Base-by-base conservation (phyloP, 371 early-diverging fungal genomes). In the Actinomortierella wolfii region DNA sequence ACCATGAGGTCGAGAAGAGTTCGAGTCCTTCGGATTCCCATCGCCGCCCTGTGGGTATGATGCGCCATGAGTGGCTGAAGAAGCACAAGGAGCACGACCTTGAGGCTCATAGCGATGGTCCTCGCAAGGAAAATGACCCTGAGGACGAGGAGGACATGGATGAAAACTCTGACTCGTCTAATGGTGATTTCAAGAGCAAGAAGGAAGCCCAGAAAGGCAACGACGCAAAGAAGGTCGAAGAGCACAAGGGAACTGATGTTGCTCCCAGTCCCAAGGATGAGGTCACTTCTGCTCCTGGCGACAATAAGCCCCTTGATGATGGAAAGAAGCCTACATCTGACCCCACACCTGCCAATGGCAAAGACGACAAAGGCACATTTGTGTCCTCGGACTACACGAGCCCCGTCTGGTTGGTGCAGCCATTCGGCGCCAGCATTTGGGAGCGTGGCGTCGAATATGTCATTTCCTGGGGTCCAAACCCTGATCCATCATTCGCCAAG, bases 391-490 rank as follows among this genome's bases (percentile, higher is more conserved):
- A 65, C 51, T 48, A 41, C 18, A n/a, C 62, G 21, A 71, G 73
- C 39, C 62, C 67, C 0, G 54, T 74, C 21, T 74, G 74, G 74
- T 41, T 74, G 28, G 74, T 64, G 5, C 74, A 67, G 53, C 74
- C 67, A 2, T 63, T 52, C 51, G 67, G 64, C 20, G 56, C 64
- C 45, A 63, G 63, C 21, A 46, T 74, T 43, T 74, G 74, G 67
- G 67, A 63, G 17, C 74, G 67, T n/a, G 74, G 67, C 23, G 54
- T 46, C 18, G 54, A 55, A 50, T 74, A 74, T 42, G 74, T 64
- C 39, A 61, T 74, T 44, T 53, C 55, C 51, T 74, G 74, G 74
- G 74, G 64, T 1, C 74, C 74, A 18, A 74, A 67, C 23, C 74
- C 74, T 14, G 74, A 74, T 21, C 59, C 67, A 18, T 9, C 42